These are phyloP conservation scores for Sphaceloma murrayae DNA, from an alignment of 2,329 filamentous ascomycete species.

Conservation along the genomic window DNA sequence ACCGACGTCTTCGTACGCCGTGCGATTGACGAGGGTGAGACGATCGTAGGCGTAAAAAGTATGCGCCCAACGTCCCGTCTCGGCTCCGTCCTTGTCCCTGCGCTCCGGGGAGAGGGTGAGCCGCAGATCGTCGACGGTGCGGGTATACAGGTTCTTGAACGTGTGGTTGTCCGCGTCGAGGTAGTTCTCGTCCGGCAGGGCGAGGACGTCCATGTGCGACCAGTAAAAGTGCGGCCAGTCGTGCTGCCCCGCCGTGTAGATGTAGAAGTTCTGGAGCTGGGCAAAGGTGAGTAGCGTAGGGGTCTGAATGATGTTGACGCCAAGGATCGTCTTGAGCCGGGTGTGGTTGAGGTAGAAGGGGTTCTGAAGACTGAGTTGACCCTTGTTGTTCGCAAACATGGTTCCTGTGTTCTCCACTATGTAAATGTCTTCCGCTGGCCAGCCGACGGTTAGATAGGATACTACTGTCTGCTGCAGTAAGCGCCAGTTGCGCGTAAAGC, in stretches of 20 bases:
- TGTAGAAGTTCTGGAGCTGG: slow-evolving; percentile 48
- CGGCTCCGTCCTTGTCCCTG: no score
- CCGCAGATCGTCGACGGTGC: slow-evolving; percentile 22
- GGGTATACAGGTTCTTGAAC: slow-evolving; percentile 28
- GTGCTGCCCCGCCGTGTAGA: slow-evolving; percentile 37
- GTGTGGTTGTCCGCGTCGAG: slow-evolving; percentile 18
- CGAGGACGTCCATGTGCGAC: slow-evolving; percentile 48
- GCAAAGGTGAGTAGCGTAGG: slow-evolving; percentile 46
- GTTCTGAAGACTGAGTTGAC: slow-evolving; percentile 43
- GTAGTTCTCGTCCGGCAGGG: slow-evolving; percentile 34
- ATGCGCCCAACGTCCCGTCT: slow-evolving; percentile 37
- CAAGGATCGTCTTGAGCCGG: slow-evolving; percentile 39
- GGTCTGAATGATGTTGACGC: slow-evolving; percentile 43
- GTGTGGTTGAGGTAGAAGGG: slow-evolving; percentile 49
- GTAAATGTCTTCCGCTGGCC: slow-evolving; percentile 48
- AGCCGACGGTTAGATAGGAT: slow-evolving; percentile 50
- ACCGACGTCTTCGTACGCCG: slow-evolving; percentile 42
- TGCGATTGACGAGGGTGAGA: slow-evolving; percentile 47
- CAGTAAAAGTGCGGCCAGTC: slow-evolving; percentile 46
- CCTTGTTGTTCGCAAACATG: slow-evolving; percentile 44
- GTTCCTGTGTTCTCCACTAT: slow-evolving; percentile 52
- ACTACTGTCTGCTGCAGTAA: slow-evolving; percentile 48
- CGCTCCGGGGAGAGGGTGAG: neutral
- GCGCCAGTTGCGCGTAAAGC: slow-evolving; percentile 50
- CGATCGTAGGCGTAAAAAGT: slow-evolving; percentile 52